phyloP scores from a whole-genome alignment of 2,329 filamentous ascomycete genomes.

The Geosmithia flava region DNA sequence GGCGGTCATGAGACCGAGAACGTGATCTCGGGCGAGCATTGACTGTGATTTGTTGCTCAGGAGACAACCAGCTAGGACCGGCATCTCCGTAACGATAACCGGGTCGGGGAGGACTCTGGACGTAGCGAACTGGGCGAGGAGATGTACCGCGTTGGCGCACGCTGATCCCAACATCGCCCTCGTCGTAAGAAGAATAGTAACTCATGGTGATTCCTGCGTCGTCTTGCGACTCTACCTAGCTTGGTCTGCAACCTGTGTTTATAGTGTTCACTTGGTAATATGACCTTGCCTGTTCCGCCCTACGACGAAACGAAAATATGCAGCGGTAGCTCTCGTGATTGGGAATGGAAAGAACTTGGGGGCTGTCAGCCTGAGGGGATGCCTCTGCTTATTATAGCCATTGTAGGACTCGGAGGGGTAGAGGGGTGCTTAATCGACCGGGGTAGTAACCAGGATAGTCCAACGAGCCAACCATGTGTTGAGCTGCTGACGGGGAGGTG shows the following conservation, averaged over 20 bases:
- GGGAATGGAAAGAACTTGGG: background rate
- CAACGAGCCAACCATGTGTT: background rate
- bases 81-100: constrained; percentile 27
- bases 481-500: background rate
- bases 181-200: constrained; percentile 37
- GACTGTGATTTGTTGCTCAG: constrained; percentile 32
- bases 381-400: background rate
- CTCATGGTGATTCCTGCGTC: constrained; percentile 10
- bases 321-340: background rate
- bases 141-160: constrained; percentile 28
- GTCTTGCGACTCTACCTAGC: background rate
- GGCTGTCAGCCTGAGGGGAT: background rate
- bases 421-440: background rate
- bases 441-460: background rate
- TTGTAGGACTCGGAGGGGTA: background rate
- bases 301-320: background rate
- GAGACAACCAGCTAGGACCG: constrained; percentile 27
- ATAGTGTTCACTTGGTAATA: background rate
- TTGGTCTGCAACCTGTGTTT: background rate
- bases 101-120: constrained; percentile 25
- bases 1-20: constrained; percentile 33
- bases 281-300: background rate
- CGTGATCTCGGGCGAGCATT: constrained; percentile 24
- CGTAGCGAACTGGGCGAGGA: constrained; percentile 30
- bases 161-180: constrained; percentile 43